These are phyloP conservation scores for Phytopythium helicoides DNA, from an alignment of 352 stramenopile genomes.

Conservation along the genomic window DNA sequence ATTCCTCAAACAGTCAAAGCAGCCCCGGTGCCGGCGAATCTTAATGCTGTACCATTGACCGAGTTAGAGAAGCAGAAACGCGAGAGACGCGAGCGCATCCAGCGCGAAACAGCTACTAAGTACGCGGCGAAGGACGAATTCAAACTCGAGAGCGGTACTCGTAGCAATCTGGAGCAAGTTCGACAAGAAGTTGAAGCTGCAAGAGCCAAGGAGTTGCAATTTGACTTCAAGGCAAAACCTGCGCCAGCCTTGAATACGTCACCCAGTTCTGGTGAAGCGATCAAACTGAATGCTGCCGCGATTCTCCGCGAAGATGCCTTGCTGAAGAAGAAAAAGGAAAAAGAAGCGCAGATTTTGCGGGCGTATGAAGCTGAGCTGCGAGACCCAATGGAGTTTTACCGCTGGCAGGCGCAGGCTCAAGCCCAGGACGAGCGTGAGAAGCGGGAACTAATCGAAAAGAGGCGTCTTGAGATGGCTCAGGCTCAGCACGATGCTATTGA, in stretches of 20 bases:
- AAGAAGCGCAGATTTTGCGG: conserved; percentile 83
- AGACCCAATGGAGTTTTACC: conserved; percentile 90
- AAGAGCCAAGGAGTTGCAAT: conserved; percentile 49
- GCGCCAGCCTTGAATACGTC: conserved; percentile 36
- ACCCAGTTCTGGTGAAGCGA: conserved; percentile 14
- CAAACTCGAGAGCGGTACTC: conserved; percentile 69
- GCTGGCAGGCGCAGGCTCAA: conserved; percentile 87
- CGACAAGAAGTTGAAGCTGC: conserved; percentile 66
- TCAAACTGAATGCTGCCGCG: conserved; percentile 88
- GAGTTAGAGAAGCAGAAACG: conserved; percentile 64
- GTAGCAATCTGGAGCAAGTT: conserved; percentile 72
- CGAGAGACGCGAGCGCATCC: conserved; percentile 50
- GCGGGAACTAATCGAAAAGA: conserved; percentile 69
- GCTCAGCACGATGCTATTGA: conserved; percentile 79
- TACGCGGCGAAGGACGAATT: conserved; percentile 71
- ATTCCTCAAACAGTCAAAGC: conserved; percentile 81
- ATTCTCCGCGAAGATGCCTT: conserved; percentile 92
- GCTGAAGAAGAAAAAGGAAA: conserved; percentile 90
- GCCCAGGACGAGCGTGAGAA: conserved; percentile 70
- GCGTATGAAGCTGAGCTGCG: conserved; percentile 90
- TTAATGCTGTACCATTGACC: conserved; percentile 43
- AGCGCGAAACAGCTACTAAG: conserved; percentile 65
- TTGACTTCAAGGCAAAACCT: conserved; percentile 80
- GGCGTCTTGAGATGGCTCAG: conserved; percentile 81
- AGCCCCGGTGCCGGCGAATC: conserved; percentile 54